Evolutionary conservation across 345 rosid genomes (phyloP).

Genomic region (Acer yangbiense): DNA sequence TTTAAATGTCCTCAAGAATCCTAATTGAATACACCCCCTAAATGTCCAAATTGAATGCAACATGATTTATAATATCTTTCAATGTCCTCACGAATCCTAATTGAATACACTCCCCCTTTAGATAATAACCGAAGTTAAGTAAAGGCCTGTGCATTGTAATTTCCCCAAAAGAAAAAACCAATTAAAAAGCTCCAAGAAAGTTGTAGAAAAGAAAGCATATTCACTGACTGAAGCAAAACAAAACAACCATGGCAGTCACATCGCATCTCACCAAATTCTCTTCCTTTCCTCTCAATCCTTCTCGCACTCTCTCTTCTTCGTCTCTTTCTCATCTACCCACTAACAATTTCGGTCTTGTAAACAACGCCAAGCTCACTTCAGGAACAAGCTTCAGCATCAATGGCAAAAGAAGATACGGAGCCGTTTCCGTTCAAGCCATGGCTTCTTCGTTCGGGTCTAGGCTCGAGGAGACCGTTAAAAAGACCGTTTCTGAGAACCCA

Average conservation of each 20-base stretch:
- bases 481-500: constrained; percentile 64
- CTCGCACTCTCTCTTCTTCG: constrained; percentile 33
- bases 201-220: no score
- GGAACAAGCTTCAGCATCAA: constrained; percentile 24
- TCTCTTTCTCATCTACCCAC: constrained; percentile 18
- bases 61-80: no score
- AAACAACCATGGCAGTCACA: constrained; percentile 52
- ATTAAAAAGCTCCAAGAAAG: no score
- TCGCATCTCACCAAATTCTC: constrained; percentile 43
- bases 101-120: no score
- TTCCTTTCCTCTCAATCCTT: constrained; percentile 39
- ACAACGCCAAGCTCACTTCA: constrained; percentile 4
- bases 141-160: no score
- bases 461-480: constrained; percentile 74
- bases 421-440: constrained; percentile 52
- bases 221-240: not conserved
- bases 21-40: no score
- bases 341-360: constrained; percentile 1
- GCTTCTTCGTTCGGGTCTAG: constrained; percentile 82
- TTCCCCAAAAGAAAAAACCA: no score
- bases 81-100: no score
- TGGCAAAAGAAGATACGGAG: constrained; percentile 34
- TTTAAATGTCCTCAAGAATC: no score
- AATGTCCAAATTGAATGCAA: no score
- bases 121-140: no score